Percentiles rank a stretch among this genome's conserved stretches.
Conservation (phyloP, 768 basidiomycete species). For the Russula earlei region DNA sequence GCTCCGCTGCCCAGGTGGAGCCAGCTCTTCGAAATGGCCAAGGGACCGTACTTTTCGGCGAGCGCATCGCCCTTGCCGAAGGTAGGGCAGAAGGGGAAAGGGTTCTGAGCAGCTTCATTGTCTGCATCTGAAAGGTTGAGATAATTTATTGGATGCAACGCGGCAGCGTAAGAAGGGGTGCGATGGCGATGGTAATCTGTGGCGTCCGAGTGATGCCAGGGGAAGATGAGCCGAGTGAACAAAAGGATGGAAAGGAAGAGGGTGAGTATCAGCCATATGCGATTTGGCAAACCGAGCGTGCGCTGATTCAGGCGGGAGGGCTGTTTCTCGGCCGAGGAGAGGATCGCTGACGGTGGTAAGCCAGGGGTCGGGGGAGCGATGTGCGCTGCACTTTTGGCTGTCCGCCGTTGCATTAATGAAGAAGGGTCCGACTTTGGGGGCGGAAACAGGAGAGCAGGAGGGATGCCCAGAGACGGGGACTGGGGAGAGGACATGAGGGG, state of each 20-base stretch:
- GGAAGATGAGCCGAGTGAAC: slow-evolving; percentile 48
- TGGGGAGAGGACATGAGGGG: slow-evolving; percentile 3
- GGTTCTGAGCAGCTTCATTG: slow-evolving; percentile 44
- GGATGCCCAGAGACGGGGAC: slow-evolving; percentile 5
- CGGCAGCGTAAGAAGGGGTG: slow-evolving; percentile 25
- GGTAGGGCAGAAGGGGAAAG: slow-evolving; percentile 87
- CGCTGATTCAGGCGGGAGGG: slow-evolving; percentile 46
- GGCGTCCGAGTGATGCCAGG: slow-evolving; percentile 24
- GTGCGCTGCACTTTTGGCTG: slow-evolving; percentile 43
- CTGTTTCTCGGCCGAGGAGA: slow-evolving; percentile 36
- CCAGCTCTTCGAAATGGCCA: slow-evolving; percentile 62
- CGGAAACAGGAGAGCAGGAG: slow-evolving; percentile 4
- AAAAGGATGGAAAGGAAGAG: slow-evolving; percentile 45
- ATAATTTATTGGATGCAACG: slow-evolving; percentile 71
- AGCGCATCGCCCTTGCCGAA: slow-evolving; percentile 78
- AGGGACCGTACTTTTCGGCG: slow-evolving; percentile 67
- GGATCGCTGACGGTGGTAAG: slow-evolving; percentile 32
- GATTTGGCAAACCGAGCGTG: slow-evolving; percentile 52
- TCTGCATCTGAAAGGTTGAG: slow-evolving; percentile 44
- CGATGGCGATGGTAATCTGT: slow-evolving; percentile 22
- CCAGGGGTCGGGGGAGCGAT: slow-evolving; percentile 41
- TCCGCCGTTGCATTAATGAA: slow-evolving; percentile 49
- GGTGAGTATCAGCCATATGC: slow-evolving; percentile 54
- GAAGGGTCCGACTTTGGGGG: slow-evolving; percentile 7
- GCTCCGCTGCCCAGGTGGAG: slow-evolving; percentile 74